phyloP scores from a whole-genome alignment of 1,284 basidiomycete genomes.

The Athelia psychrophila region DNA sequence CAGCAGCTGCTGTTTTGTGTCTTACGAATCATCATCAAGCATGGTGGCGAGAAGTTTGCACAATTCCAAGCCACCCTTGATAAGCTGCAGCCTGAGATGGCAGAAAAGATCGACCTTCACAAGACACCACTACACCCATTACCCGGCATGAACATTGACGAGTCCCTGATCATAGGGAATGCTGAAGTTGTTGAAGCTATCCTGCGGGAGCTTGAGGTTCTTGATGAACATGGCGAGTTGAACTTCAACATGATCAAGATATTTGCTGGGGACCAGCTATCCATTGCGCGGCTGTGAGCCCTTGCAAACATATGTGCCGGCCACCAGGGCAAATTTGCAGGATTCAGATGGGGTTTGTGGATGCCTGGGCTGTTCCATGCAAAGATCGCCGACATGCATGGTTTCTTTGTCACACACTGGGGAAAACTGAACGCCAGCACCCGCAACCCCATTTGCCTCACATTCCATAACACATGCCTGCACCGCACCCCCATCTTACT shows the following conservation, averaged over 20 bases:
- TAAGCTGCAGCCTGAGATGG: slow-evolving; percentile 14
- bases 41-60: slow-evolving; percentile 25
- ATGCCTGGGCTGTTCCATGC: slow-evolving; percentile 29
- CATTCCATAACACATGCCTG: slow-evolving; percentile 19
- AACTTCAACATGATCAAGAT: slow-evolving; percentile 5
- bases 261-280: slow-evolving; percentile 27
- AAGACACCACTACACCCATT: slow-evolving; percentile 29
- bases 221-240: slow-evolving; percentile 4
- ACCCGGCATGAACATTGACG: slow-evolving; percentile 30
- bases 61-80: slow-evolving; percentile 21
- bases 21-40: slow-evolving; percentile 27
- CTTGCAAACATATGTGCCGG: slow-evolving; percentile 20
- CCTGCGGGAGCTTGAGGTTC: not conserved
- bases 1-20: slow-evolving; percentile 23
- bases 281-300: slow-evolving; percentile 20
- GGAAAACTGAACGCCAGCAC: slow-evolving; percentile 12
- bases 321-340: slow-evolving; percentile 18
- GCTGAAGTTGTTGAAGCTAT: slow-evolving; percentile 21
- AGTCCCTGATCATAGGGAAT: slow-evolving; percentile 23
- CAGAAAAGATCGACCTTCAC: slow-evolving; percentile 28
- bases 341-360: slow-evolving; percentile 14
- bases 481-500: slow-evolving; percentile 23
- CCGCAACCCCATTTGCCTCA: slow-evolving; percentile 17
- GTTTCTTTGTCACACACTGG: slow-evolving; percentile 20
- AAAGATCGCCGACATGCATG: slow-evolving; percentile 20